Evolutionary conservation across 345 rosid species (phyloP).

Genomic region (Sapria himalayana): DNA sequence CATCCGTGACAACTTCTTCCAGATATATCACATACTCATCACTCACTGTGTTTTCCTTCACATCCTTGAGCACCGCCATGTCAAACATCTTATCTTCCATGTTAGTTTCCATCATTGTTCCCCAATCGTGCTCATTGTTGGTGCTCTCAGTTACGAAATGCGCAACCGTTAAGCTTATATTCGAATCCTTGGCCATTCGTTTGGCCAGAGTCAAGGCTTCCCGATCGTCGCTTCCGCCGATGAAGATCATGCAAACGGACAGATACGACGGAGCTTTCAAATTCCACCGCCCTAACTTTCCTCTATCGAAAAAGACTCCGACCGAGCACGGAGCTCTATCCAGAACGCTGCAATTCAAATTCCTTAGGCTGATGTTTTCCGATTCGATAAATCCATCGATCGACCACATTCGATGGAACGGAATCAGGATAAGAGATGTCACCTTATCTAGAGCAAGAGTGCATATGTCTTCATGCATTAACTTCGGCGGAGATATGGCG

Average conservation of each 20-base stretch:
- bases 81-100: too few relatives aligned
- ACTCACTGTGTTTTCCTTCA: constrained; percentile 4
- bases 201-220: constrained; percentile 18
- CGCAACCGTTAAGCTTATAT: constrained; percentile 6
- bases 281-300: background rate
- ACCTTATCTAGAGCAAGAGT: constrained; percentile 17
- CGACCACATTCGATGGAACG: constrained; percentile 24
- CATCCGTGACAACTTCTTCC: constrained; percentile 15
- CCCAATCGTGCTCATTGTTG: background rate
- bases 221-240: constrained; percentile 23
- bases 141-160: constrained; percentile 5
- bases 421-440: constrained; percentile 13
- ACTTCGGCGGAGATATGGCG: constrained; percentile 11
- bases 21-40: constrained; percentile 1
- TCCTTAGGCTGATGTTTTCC: constrained; percentile 6
- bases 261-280: too few relatives aligned
- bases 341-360: constrained; percentile 17
- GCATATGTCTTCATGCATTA: constrained; percentile 22
- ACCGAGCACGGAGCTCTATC: constrained; percentile 27
- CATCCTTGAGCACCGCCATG: too few relatives aligned
- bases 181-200: constrained; percentile 11
- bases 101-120: too few relatives aligned
- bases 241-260: constrained; percentile 13
- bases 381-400: constrained; percentile 13
- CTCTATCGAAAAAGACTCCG: constrained; percentile 20